A percentile compares a stretch with the other conserved stretches of the same genome.
These are phyloP conservation scores for Lepiota brunneoincarnata DNA, from an alignment of 768 basidiomycete genomes.

Conservation along the genomic window DNA sequence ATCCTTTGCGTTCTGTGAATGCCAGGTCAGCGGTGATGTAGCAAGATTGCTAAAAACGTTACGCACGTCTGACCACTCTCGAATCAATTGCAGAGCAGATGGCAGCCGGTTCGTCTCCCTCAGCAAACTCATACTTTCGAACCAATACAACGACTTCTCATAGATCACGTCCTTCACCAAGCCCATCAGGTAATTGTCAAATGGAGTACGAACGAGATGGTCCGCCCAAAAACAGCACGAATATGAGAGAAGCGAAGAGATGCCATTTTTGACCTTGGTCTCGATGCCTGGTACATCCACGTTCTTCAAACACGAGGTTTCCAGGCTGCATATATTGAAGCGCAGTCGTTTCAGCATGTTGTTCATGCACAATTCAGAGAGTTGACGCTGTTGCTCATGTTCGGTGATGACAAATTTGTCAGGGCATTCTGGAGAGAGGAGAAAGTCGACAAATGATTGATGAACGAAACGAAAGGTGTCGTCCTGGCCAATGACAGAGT, in stretches of 20 bases:
- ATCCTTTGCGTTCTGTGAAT: neutral
- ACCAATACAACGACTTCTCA: constrained; percentile 25
- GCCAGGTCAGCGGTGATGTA: too few relatives aligned
- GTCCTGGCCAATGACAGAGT: constrained; percentile 17
- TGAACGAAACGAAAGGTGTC: constrained; percentile 19
- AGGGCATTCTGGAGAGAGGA: constrained; percentile 14
- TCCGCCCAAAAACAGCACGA: constrained; percentile 28
- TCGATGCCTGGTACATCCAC: constrained; percentile 23
- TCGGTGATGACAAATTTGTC: constrained; percentile 16
- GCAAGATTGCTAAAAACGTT: neutral
- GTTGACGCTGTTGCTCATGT: constrained; percentile 14
- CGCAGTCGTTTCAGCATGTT: constrained; percentile 25
- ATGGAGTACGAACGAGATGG: constrained; percentile 18
- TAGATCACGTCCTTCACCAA: constrained; percentile 20
- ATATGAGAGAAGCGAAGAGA: constrained; percentile 26
- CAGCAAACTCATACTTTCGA: constrained; percentile 29
- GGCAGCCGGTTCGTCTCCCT: constrained; percentile 13
- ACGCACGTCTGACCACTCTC: constrained; percentile 15
- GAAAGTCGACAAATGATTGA: constrained; percentile 26
- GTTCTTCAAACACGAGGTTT: constrained; percentile 27
- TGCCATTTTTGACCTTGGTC: constrained; percentile 16
- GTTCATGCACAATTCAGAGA: constrained; percentile 20
- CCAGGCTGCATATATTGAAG: constrained; percentile 34
- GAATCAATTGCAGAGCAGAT: constrained; percentile 1
- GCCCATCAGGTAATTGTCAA: constrained; percentile 1